Base-by-base conservation (phyloP, 1,284 basidiomycete species). In the Leccinum huronense region DNA sequence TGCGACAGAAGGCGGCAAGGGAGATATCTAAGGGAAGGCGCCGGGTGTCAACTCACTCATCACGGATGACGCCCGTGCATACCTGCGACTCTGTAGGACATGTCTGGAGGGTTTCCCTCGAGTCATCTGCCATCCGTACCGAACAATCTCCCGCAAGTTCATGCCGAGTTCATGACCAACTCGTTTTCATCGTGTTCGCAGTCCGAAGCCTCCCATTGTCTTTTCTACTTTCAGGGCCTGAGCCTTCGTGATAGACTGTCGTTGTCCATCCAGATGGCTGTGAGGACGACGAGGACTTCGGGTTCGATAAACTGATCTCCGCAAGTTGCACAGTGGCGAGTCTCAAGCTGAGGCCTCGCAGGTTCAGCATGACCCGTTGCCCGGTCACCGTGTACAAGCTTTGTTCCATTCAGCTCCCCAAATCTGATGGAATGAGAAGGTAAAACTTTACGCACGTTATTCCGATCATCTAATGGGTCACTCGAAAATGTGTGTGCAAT, bases 1-100 rank as follows among this genome's bases (percentile, higher is more conserved):
- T 97, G 82, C 96, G 94, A 81, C 95, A 94, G 78, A 94, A 96
- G 68, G 94, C 93, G 77, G 95, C 96, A 77, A 98, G 93, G 76
- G 95, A 98, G 77, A 97, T 84, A 78, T 98, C 95, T 91, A 77
- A 77, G 71, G 71, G 60, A n/a, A 31, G 31, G 48, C 33, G 66
- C 68, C 0, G 71, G 62, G 63, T 61, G 30, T 55, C 38, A 9
- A 33, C 36, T 58, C 23, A 0, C 14, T 57, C 48, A 36, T 57
- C 3, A 9, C 19, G 5, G 45, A 65, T 48, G 5, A 16, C 33
- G 6, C 40, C 19, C 19, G 19, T 42, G 1, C 80, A 68, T 74
- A 91, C 91, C 91, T 80, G 91, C 85, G 70, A 93, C 91, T 79
- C 93, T 93, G 88, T 81, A 92, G 72, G 87, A 85, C 91, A 93